A percentile compares a stretch with the other conserved stretches of the same genome.
These are phyloP conservation scores for Aspergillus wentii DNA, from an alignment of 495 filamentous ascomycete species.

Conservation along the genomic window DNA sequence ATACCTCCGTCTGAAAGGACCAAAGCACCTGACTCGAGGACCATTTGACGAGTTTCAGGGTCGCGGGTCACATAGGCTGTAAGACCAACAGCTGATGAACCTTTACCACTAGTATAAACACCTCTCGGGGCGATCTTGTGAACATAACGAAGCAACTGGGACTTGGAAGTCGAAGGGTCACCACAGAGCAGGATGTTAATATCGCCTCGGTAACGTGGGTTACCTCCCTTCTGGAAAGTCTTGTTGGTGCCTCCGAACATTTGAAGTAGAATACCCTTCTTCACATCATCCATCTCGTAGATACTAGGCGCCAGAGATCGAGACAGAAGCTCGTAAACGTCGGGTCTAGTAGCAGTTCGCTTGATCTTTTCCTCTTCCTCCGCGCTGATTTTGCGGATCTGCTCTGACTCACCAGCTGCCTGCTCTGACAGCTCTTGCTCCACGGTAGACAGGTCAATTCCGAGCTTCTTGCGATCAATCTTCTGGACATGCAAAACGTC, in stretches of 20 bases:
- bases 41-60: constrained; percentile 88
- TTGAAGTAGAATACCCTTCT: constrained; percentile 95
- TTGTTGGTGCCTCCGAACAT: constrained; percentile 99
- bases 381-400: constrained; percentile 76
- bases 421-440: constrained; percentile 80
- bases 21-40: constrained; percentile 92
- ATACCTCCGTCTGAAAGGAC: constrained; percentile 95
- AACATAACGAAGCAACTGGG: constrained; percentile 87
- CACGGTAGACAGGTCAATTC: constrained; percentile 83
- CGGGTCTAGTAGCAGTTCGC: constrained; percentile 69
- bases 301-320: constrained; percentile 91
- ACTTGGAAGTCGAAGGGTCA: constrained; percentile 95
- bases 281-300: constrained; percentile 98
- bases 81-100: constrained; percentile 95
- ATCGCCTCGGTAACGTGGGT: constrained; percentile 91
- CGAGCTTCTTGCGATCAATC: constrained; percentile 88
- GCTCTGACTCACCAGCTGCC: constrained; percentile 67
- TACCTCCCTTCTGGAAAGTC: constrained; percentile 92
- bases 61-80: constrained; percentile 97
- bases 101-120: constrained; percentile 96
- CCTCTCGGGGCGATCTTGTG: constrained; percentile 97
- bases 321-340: constrained; percentile 91
- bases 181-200: constrained; percentile 96
- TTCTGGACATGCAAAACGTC: constrained; percentile 96
- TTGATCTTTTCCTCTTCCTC: constrained; percentile 91